phyloP scores from a whole-genome alignment of 768 basidiomycete species.

The Paxillus involutus region DNA sequence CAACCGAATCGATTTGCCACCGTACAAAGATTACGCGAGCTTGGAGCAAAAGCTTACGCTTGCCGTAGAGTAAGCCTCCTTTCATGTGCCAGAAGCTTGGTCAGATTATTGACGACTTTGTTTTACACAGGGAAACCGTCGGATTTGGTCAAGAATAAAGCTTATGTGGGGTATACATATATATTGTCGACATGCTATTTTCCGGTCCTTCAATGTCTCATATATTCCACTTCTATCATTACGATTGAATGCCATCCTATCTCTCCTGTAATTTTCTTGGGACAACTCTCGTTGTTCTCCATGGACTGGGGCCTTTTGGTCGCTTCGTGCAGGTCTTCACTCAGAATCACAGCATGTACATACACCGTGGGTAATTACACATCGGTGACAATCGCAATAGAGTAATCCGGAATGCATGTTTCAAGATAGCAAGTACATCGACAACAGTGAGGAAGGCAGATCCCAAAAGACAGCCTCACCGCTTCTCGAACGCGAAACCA shows the following conservation, averaged over 20 bases:
- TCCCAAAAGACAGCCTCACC: constrained; percentile 18
- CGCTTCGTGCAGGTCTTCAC: neutral
- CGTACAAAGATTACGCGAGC: constrained; percentile 93
- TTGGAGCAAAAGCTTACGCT: constrained; percentile 94
- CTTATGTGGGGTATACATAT: neutral
- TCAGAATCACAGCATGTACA: neutral
- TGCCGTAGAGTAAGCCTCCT: constrained; percentile 79
- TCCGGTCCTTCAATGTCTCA: constrained; percentile 1
- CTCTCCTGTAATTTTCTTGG: constrained; percentile 30
- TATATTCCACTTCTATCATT: constrained; percentile 4
- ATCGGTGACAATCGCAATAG: too few species aligned
- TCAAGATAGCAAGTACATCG: too few species aligned
- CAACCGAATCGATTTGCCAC: constrained; percentile 95
- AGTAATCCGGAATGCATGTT: neutral
- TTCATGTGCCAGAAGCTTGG: neutral
- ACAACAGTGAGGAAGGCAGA: neutral
- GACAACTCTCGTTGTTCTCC: constrained; percentile 15
- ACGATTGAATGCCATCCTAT: constrained; percentile 22
- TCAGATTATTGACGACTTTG: constrained; percentile 14
- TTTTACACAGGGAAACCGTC: constrained; percentile 72
- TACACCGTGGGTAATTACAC: neutral
- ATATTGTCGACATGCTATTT: constrained; percentile 10
- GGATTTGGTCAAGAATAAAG: constrained; percentile 92
- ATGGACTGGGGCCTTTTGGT: neutral
- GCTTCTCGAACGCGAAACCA: constrained; percentile 88